Evolutionary conservation across 2,329 filamentous ascomycete genomes (phyloP).

Genomic region (Aspergillaceae sp.): DNA sequence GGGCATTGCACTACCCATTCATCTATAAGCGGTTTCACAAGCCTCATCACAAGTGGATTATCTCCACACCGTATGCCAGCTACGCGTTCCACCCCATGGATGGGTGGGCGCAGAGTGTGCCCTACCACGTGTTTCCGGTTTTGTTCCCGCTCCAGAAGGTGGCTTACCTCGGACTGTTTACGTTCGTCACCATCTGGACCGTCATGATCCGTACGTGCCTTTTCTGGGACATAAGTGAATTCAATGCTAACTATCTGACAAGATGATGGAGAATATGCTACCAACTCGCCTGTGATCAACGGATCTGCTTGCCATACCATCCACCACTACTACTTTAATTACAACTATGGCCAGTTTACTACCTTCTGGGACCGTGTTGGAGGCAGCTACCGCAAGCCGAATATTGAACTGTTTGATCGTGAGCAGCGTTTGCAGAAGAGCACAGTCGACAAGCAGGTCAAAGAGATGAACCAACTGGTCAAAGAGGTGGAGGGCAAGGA

Average conservation of each 20-base stretch:
- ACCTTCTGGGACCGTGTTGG: slow-evolving; percentile 86
- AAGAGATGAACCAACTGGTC: slow-evolving; percentile 8
- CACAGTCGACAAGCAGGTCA: slow-evolving; percentile 62
- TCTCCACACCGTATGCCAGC: slow-evolving; percentile 85
- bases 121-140: slow-evolving; percentile 88
- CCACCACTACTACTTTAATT: slow-evolving; percentile 82
- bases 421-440: slow-evolving; percentile 70
- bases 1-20: slow-evolving; percentile 66
- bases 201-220: slow-evolving; percentile 60
- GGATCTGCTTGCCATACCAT: slow-evolving; percentile 92
- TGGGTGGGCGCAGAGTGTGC: slow-evolving; percentile 75
- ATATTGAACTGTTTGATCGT: slow-evolving; percentile 68
- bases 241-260: not conserved
- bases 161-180: slow-evolving; percentile 73
- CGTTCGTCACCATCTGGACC: slow-evolving; percentile 93
- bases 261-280: slow-evolving; percentile 84
- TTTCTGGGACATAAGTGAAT: not conserved
- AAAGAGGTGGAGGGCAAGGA: slow-evolving; percentile 8
- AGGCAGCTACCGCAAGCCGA: slow-evolving; percentile 50
- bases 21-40: slow-evolving; percentile 89
- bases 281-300: slow-evolving; percentile 78
- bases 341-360: slow-evolving; percentile 93
- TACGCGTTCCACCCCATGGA: slow-evolving; percentile 93
- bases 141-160: slow-evolving; percentile 87
- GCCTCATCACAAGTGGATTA: slow-evolving; percentile 98